Evolutionary conservation across 1,139 yeast species (phyloP), one percentile per base, ranked within the genome.

Genomic region (Magnusiomyces ingens): DNA sequence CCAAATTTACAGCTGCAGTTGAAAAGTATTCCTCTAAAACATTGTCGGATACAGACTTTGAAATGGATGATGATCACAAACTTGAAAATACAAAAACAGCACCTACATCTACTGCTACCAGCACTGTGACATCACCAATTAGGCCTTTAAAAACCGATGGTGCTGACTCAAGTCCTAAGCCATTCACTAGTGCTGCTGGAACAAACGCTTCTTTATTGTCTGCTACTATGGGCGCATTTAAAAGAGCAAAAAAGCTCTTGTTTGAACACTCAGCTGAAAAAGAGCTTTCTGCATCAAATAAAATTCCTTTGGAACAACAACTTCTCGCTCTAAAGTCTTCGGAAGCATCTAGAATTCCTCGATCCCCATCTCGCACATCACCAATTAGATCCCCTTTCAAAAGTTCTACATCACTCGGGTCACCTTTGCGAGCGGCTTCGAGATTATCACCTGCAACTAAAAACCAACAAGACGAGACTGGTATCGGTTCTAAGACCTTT

Each of bases 161-260:
- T 8, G 32, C 8, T 8, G 8, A 26, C 32, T 26, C 32, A 5
- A 26, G 32, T 26, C 32, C 32, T 8, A 26, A 26, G 32, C 32
- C 32, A 43, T 2, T 42, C 42, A 8, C 26, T 43, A 10, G 51
- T 47, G 15, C 42, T 3, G 43, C 17, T 12, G 11, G 43, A 40
- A 47, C 43, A 17, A 43, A 26, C 8, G 32, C 32, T 26, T 26
- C 32, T 26, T 26, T 26, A 26, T 26, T 26, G 32, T 42, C 38
- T n/a, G 52, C 56, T 29, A 49, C 54, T 4, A 47, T 52, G 49
- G 57, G 55, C 17, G 57, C 57, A 15, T 48, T 55, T 40, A 52
- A 54, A 38, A 52, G 50, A 21, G 55, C 55, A 13, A 52, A 52
- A 35, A 52, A 52, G 46, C 40, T 52, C 4, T 29, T 55, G 3